Base-by-base conservation (phyloP, 1,284 basidiomycete genomes). In the Papiliotrema nemorosa region DNA sequence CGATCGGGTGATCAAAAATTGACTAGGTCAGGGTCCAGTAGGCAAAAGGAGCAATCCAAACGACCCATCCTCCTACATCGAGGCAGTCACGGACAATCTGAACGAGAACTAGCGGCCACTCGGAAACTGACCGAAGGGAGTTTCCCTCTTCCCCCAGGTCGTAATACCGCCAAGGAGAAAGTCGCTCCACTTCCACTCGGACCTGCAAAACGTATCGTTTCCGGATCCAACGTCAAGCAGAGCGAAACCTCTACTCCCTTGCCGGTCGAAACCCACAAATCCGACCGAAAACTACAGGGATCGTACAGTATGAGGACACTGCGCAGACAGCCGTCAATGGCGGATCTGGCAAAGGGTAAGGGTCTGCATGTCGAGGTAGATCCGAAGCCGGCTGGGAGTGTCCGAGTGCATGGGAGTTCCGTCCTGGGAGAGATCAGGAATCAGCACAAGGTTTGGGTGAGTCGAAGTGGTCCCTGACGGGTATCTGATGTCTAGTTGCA, bases 301-400 rank as follows among this genome's bases (percentile, higher is more conserved):
- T 31, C 29, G 29, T 31, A 31, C 14, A 7, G 29, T 21, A 58
- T 58, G 57, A 21, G 50, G 33, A 55, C 53, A 6, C 33, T 58
- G 18, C 6, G 48, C 6, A 18, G 57, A n/a, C 57, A 58, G 33
- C 57, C 53, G 1, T 55, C 47, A 33, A 40, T 55, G 47, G 46
- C 56, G 13, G 49, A 57, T 45, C 20, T 58, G 22, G 47, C 42
- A 3, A 27, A 36, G 34, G 45, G 48, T 3, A 52, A 29, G 27
- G 46, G 53, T 5, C 27, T 54, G 35, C 37, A 34, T 26, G 35
- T 54, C 12, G 41, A 50, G n/a, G 25, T 54, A 3, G 53, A 44
- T 37, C 36, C 21, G 14, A 31, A 25, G 18, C 5, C 22, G 5
- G 12, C 20, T 18, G 14, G 16, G 20, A 38, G 16, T 16, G 9